These are phyloP conservation scores for Knufia fluminis DNA, from an alignment of 2,329 filamentous ascomycete species.

Conservation along the genomic window DNA sequence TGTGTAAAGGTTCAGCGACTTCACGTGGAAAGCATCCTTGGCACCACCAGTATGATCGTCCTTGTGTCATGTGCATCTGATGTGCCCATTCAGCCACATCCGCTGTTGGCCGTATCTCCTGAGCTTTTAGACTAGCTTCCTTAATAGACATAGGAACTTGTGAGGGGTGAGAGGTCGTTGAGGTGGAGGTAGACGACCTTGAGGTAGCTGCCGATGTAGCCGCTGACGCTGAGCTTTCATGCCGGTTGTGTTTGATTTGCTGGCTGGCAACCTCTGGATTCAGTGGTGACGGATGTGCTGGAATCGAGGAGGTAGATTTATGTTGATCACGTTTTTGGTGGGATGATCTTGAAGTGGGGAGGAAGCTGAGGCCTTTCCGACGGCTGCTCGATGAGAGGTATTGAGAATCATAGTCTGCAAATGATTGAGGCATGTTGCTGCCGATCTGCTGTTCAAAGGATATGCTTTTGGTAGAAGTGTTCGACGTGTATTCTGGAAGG, in stretches of 20 bases:
- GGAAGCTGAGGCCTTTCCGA: background rate
- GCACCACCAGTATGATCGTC: conserved; percentile 22
- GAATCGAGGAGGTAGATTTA: background rate
- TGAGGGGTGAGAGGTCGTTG: background rate
- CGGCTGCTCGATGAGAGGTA: conserved; percentile 1
- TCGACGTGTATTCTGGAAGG: background rate
- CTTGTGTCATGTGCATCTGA: conserved; percentile 21
- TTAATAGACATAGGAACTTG: background rate
- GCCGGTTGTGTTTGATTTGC: background rate
- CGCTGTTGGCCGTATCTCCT: conserved; percentile 14
- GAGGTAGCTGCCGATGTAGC: conserved; percentile 5
- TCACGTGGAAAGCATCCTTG: conserved; percentile 15
- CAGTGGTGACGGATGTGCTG: background rate
- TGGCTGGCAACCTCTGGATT: background rate
- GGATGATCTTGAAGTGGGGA: background rate
- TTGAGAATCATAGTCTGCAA: conserved; percentile 9
- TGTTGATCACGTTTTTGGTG: background rate
- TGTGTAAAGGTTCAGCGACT: conserved; percentile 3
- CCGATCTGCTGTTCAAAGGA: background rate
- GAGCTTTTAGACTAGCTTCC: conserved; percentile 5
- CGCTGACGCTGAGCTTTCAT: background rate
- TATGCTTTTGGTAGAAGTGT: background rate
- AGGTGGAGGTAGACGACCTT: conserved; percentile 4
- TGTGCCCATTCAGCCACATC: conserved; percentile 22
- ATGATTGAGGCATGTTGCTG: conserved; percentile 4